Conservation (phyloP, 129 eudicot genomes). For the Silybum marianum region DNA sequence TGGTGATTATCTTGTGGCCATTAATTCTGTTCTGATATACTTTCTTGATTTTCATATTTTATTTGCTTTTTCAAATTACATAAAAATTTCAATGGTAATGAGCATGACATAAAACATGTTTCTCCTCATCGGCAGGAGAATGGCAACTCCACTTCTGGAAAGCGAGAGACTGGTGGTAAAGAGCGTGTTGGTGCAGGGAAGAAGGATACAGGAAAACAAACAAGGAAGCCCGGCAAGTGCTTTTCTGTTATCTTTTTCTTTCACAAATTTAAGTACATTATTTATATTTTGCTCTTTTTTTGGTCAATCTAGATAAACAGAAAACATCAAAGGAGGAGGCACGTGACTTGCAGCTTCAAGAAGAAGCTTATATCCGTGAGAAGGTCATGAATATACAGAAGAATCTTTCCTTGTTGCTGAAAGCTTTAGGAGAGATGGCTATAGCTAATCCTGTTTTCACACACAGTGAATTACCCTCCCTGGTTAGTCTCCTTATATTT, state of each 20-base stretch:
- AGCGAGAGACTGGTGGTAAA: slow-evolving; percentile 50
- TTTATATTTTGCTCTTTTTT: background rate
- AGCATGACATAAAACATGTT: slow-evolving; percentile 19
- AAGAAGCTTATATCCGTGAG: slow-evolving; percentile 73
- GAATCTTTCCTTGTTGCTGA: slow-evolving; percentile 75
- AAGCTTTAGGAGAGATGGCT: slow-evolving; percentile 93
- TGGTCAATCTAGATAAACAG: slow-evolving; percentile 65
- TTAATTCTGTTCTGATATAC: slow-evolving; percentile 2
- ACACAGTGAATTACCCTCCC: slow-evolving; percentile 86
- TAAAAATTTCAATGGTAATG: background rate
- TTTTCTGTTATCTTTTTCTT: background rate
- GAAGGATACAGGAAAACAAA: slow-evolving; percentile 64
- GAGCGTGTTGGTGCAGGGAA: slow-evolving; percentile 61
- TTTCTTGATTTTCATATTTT: background rate
- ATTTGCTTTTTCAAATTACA: no score
- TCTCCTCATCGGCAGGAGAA: slow-evolving; percentile 52
- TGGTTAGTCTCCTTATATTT: slow-evolving; percentile 53
- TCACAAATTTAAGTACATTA: background rate
- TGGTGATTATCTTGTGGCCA: slow-evolving; percentile 36
- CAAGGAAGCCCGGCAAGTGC: slow-evolving; percentile 70
- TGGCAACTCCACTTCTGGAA: slow-evolving; percentile 51
- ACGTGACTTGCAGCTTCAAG: slow-evolving; percentile 85
- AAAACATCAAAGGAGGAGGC: slow-evolving; percentile 99
- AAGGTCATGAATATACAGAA: slow-evolving; percentile 68
- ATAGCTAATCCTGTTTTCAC: slow-evolving; percentile 84